Conservation (phyloP, 192 early-diverging fungal genomes). For the Coemansia sp. region DNA sequence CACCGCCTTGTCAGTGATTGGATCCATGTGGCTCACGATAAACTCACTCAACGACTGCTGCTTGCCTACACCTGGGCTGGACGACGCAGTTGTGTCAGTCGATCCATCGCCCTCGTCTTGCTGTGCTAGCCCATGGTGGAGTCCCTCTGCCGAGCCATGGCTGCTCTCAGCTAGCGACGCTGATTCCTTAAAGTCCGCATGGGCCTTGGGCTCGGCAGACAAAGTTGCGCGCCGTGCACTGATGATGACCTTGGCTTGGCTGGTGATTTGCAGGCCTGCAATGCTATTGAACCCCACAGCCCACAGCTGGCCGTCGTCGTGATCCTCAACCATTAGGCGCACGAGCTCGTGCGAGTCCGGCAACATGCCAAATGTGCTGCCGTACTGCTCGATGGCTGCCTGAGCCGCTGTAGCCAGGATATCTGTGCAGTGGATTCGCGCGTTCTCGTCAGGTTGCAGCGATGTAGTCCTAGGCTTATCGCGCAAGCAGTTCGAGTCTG, state of each 20-base stretch:
- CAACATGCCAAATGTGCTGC: constrained; percentile 49
- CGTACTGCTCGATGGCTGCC: constrained; percentile 50
- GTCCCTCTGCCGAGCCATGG: not conserved
- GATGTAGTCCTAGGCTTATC: constrained; percentile 42
- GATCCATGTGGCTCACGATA: constrained; percentile 34
- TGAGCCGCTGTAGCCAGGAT: constrained; percentile 51
- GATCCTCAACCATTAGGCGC: constrained; percentile 50
- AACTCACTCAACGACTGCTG: constrained; percentile 53
- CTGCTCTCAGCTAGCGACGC: not conserved
- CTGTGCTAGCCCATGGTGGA: not conserved
- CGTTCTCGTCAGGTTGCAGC: constrained; percentile 22
- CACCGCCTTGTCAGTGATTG: constrained; percentile 1
- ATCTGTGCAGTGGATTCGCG: constrained; percentile 46
- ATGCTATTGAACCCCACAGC: constrained; percentile 46
- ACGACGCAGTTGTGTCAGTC: constrained; percentile 4
- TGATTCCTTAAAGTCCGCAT: constrained; percentile 5
- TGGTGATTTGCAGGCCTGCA: constrained; percentile 44
- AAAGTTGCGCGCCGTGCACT: constrained; percentile 36
- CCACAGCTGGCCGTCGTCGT: constrained; percentile 50
- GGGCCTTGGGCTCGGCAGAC: constrained; percentile 25
- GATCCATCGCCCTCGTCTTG: constrained; percentile 17
- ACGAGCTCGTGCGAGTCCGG: constrained; percentile 48
- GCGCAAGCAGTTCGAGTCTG: constrained; percentile 30
- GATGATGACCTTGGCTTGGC: constrained; percentile 41
- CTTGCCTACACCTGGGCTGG: constrained; percentile 17